A percentile compares a stretch with the other conserved stretches of the same genome.
phyloP scores from a whole-genome alignment of 192 early-diverging fungal genomes.

The Coemansia sp. region DNA sequence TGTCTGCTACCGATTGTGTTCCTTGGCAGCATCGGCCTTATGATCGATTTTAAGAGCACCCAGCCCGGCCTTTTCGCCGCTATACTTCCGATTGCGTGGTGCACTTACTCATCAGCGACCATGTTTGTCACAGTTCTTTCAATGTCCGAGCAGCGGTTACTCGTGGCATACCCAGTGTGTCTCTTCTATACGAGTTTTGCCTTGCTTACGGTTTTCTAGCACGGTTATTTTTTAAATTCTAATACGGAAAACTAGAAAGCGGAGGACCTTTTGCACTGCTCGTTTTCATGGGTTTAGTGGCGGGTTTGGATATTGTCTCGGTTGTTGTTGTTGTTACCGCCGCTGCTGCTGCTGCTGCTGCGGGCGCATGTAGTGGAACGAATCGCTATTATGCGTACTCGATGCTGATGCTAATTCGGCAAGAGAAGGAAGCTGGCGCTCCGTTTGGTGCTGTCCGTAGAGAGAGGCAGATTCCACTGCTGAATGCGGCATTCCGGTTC shows the following conservation, averaged over 20 bases:
- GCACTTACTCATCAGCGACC: constrained; percentile 87
- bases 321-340: no score
- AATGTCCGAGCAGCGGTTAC: constrained; percentile 88
- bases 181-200: constrained; percentile 94
- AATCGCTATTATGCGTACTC: constrained; percentile 25
- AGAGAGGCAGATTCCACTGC: constrained; percentile 3
- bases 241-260: background rate
- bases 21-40: constrained; percentile 72
- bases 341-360: constrained; percentile 25
- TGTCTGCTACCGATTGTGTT: constrained; percentile 94
- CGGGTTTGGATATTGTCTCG: background rate
- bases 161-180: constrained; percentile 93
- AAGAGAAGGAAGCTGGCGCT: constrained; percentile 47
- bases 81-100: constrained; percentile 81
- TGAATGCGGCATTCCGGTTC: constrained; percentile 20
- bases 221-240: no score
- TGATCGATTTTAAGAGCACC: constrained; percentile 66
- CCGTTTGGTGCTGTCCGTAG: constrained; percentile 7
- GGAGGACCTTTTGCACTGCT: background rate
- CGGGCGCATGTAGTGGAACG: constrained; percentile 27
- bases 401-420: constrained; percentile 46
- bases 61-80: constrained; percentile 63
- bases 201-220: constrained; percentile 83
- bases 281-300: constrained; percentile 19
- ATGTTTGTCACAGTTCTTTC: constrained; percentile 93